Evolutionary conservation across 2,329 filamentous ascomycete genomes (phyloP).

Genomic region (Fusarium concolor): DNA sequence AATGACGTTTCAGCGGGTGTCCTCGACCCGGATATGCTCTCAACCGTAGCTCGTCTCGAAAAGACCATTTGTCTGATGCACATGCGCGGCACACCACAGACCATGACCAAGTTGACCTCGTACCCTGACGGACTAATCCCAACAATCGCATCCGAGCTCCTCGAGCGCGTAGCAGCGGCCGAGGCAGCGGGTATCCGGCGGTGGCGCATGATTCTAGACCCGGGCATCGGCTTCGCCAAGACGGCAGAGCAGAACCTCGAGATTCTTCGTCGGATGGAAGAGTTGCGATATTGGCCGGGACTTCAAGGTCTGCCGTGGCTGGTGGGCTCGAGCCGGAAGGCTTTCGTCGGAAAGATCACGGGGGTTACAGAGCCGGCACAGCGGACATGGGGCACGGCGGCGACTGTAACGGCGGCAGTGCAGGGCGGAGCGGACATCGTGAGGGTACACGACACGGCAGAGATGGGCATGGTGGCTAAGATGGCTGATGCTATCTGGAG

Average conservation of each 20-base stretch:
- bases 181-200: constrained; percentile 84
- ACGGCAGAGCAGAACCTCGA: constrained; percentile 82
- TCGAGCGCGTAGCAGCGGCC: constrained; percentile 76
- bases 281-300: constrained; percentile 72
- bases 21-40: constrained; percentile 84
- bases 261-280: constrained; percentile 74
- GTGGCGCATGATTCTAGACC: constrained; percentile 96
- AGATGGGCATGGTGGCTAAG: constrained; percentile 85
- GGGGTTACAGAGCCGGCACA: constrained; percentile 77
- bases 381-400: constrained; percentile 86
- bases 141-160: constrained; percentile 75
- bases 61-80: constrained; percentile 90
- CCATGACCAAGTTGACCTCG: constrained; percentile 76
- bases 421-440: constrained; percentile 91
- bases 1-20: constrained; percentile 92
- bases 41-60: constrained; percentile 79
- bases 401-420: constrained; percentile 86
- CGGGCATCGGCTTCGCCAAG: constrained; percentile 95
- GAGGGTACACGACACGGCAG: constrained; percentile 87
- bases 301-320: constrained; percentile 85
- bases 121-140: constrained; percentile 77
- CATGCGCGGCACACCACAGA: constrained; percentile 88
- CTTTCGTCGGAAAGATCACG: constrained; percentile 86
- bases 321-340: constrained; percentile 88
- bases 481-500: constrained; percentile 96